phyloP scores from a whole-genome alignment of 768 basidiomycete species.

The Leccinum boreale region DNA sequence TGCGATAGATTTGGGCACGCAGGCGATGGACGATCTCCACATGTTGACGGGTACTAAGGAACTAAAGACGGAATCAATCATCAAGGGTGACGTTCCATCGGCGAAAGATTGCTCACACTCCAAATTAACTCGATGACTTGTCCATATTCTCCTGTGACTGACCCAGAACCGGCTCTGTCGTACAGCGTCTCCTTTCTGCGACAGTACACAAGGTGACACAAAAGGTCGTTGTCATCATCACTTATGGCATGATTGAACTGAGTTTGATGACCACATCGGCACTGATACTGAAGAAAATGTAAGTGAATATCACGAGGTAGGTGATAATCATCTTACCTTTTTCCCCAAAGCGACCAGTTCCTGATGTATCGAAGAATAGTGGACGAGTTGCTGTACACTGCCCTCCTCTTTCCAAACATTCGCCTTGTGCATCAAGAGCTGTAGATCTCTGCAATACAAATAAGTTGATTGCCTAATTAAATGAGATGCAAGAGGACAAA shows the following conservation, averaged over 20 bases:
- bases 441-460: slow-evolving; percentile 6
- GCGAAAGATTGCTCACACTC: slow-evolving; percentile 9
- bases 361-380: slow-evolving; percentile 13
- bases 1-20: slow-evolving; percentile 22
- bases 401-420: slow-evolving; percentile 11
- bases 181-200: slow-evolving; percentile 15
- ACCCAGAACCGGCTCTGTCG: neutral
- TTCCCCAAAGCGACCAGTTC: slow-evolving; percentile 7
- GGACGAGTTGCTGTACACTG: slow-evolving; percentile 16
- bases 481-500: neutral
- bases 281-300: slow-evolving; percentile 3
- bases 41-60: slow-evolving; percentile 2
- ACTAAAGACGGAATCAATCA: slow-evolving; percentile 5
- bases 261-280: slow-evolving; percentile 12
- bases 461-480: neutral
- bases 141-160: slow-evolving; percentile 8
- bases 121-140: slow-evolving; percentile 24
- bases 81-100: neutral
- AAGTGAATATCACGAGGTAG: neutral
- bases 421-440: slow-evolving; percentile 3
- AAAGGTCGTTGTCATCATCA: slow-evolving; percentile 18
- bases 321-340: slow-evolving; percentile 4
- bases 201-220: slow-evolving; percentile 20
- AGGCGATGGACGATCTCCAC: slow-evolving; percentile 8
- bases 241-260: neutral